Evolutionary conservation across 306 rosid species (phyloP).

Genomic region (Mimosa pudica): DNA sequence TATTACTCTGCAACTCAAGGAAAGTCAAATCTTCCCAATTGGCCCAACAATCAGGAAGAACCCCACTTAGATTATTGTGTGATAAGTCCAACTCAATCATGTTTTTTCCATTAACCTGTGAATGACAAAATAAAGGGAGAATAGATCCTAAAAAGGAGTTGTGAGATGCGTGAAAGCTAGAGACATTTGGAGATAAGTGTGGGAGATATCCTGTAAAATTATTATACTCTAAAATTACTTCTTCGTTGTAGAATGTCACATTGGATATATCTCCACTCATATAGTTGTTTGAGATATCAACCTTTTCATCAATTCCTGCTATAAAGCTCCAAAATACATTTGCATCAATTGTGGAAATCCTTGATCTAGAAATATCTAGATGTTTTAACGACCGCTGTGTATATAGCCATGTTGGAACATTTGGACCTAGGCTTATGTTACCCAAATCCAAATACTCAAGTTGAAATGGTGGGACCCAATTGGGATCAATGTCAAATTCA

Average conservation of each 20-base stretch:
- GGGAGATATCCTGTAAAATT: slow-evolving; percentile 22
- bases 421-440: too few species aligned
- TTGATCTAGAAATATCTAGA: too few species aligned
- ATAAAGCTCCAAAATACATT: too few species aligned
- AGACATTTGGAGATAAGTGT: slow-evolving; percentile 15
- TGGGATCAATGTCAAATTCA: too few species aligned
- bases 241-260: neutral
- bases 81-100: slow-evolving; percentile 10
- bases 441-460: too few species aligned
- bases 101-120: neutral
- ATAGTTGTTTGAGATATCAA: neutral
- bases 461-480: too few species aligned
- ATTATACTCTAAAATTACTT: neutral
- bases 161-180: neutral
- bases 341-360: too few species aligned
- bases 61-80: neutral
- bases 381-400: too few species aligned
- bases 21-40: neutral
- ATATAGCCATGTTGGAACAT: too few species aligned
- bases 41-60: neutral
- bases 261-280: slow-evolving; percentile 20
- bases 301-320: neutral
- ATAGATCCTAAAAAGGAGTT: slow-evolving; percentile 5
- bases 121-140: neutral
- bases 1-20: slow-evolving; percentile 18